Evolutionary conservation across 106 monocot species (phyloP).

Genomic region (Hemerocallis citrina): DNA sequence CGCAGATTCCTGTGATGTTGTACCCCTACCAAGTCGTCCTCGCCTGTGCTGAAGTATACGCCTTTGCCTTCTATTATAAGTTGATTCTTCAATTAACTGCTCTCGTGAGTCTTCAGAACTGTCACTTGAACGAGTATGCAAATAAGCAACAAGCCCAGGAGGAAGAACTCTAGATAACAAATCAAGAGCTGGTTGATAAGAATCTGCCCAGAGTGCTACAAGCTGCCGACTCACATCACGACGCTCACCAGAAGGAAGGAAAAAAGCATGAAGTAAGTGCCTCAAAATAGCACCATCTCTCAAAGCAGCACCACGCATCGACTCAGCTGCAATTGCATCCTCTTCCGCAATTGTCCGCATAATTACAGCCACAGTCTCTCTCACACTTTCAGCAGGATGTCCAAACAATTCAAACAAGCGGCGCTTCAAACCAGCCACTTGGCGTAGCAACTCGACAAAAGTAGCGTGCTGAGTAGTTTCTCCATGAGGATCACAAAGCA

Average conservation of each 20-base stretch:
- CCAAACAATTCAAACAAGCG: slow-evolving; percentile 91
- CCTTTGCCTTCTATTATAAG: slow-evolving; percentile 54
- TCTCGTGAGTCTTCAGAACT: slow-evolving; percentile 41
- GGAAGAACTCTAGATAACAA: slow-evolving; percentile 93
- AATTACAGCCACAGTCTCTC: slow-evolving; percentile 88
- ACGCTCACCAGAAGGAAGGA: slow-evolving; percentile 74
- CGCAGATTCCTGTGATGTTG: slow-evolving; percentile 16
- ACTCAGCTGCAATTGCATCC: slow-evolving; percentile 99
- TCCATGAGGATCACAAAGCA: slow-evolving; percentile 95
- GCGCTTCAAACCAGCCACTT: slow-evolving; percentile 87
- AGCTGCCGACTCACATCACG: slow-evolving; percentile 93
- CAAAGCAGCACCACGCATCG: slow-evolving; percentile 98
- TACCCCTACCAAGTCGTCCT: slow-evolving; percentile 32
- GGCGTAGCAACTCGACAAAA: slow-evolving; percentile 91
- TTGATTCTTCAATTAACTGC: slow-evolving; percentile 46
- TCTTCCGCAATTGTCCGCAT: slow-evolving; percentile 99
- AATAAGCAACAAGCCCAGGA: slow-evolving; percentile 98
- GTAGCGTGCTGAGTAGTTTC: slow-evolving; percentile 97
- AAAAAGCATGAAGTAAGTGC: slow-evolving; percentile 91
- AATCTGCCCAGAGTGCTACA: slow-evolving; percentile 99
- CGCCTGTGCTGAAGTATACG: slow-evolving; percentile 78
- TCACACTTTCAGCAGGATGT: slow-evolving; percentile 92
- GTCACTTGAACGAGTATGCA: slow-evolving; percentile 75
- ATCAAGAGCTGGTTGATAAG: slow-evolving; percentile 95
- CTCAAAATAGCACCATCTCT: slow-evolving; percentile 98